These are phyloP conservation scores for Xylariomycetidae sp. DNA, from an alignment of 2,329 filamentous ascomycete genomes.

Conservation along the genomic window DNA sequence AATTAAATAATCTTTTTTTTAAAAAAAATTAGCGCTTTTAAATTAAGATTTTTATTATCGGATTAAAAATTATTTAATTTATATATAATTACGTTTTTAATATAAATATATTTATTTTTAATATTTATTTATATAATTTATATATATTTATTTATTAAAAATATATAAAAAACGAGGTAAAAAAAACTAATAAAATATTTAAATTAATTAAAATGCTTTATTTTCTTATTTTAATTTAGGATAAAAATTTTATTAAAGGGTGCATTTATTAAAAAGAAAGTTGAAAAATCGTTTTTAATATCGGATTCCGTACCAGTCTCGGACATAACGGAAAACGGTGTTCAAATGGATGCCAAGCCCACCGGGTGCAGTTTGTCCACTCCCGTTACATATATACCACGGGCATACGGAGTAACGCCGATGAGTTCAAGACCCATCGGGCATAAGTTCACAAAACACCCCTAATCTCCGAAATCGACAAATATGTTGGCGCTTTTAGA, in stretches of 20 bases:
- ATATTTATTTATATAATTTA: neutral
- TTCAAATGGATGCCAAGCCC: too few species aligned
- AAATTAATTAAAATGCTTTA: slow-evolving; percentile 1
- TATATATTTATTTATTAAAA: slow-evolving; percentile 1
- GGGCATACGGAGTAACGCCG: too few species aligned
- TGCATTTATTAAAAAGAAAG: neutral
- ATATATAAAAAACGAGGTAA: neutral
- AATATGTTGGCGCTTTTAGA: too few species aligned
- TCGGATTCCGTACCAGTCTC: too few species aligned
- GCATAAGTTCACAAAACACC: too few species aligned
- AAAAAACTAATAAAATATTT: slow-evolving; percentile 1
- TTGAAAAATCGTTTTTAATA: neutral
- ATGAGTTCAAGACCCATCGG: too few species aligned
- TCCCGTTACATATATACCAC: too few species aligned
- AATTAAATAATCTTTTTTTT: neutral
- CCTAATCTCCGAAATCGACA: too few species aligned
- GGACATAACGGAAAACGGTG: too few species aligned
- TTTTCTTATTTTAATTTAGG: neutral
- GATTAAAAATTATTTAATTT: neutral
- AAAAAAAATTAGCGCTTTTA: neutral
- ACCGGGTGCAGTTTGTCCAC: too few species aligned
- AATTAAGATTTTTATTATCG: slow-evolving; percentile 1
- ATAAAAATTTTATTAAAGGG: neutral
- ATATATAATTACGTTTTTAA: neutral
- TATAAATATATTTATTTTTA: slow-evolving; percentile 1